Conservation (phyloP, 2,329 filamentous ascomycete species). For the Aspergillus piperis region DNA sequence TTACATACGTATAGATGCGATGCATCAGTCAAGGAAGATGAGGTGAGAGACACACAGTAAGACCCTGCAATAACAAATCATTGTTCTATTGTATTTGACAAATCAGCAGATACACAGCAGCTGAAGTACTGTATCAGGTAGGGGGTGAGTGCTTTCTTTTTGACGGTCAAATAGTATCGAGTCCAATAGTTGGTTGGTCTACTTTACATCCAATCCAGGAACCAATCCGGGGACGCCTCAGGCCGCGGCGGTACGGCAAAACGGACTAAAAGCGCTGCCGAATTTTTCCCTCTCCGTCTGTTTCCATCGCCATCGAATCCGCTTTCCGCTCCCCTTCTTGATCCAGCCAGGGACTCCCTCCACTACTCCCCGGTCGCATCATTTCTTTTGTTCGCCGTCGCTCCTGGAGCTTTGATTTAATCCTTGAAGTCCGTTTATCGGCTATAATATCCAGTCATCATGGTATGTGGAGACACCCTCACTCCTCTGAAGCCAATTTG, state of each 20-base stretch:
- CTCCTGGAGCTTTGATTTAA: background rate
- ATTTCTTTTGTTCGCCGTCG: background rate
- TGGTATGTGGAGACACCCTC: conserved; percentile 9
- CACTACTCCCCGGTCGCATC: background rate
- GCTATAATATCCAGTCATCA: background rate
- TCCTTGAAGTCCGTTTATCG: conserved; percentile 1
- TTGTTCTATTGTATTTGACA: too few relatives aligned
- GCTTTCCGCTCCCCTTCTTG: background rate
- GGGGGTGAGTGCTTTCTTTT: too few relatives aligned
- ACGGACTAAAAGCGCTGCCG: conserved; percentile 18
- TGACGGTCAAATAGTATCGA: too few relatives aligned
- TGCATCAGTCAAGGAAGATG: too few relatives aligned
- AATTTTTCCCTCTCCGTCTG: conserved; percentile 24
- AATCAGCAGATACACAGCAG: too few relatives aligned
- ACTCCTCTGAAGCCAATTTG: background rate
- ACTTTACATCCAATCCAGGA: background rate
- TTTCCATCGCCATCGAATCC: conserved; percentile 18
- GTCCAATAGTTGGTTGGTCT: too few relatives aligned
- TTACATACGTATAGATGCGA: too few relatives aligned
- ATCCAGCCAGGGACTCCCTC: background rate
- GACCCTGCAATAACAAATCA: too few relatives aligned
- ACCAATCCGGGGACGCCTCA: background rate
- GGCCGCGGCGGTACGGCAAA: background rate
- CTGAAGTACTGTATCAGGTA: too few relatives aligned
- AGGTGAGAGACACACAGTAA: too few relatives aligned